A percentile compares a stretch with the other conserved stretches of the same genome.
Evolutionary conservation across 129 eudicot species (phyloP).

Genomic region (Flaveria bidentis): DNA sequence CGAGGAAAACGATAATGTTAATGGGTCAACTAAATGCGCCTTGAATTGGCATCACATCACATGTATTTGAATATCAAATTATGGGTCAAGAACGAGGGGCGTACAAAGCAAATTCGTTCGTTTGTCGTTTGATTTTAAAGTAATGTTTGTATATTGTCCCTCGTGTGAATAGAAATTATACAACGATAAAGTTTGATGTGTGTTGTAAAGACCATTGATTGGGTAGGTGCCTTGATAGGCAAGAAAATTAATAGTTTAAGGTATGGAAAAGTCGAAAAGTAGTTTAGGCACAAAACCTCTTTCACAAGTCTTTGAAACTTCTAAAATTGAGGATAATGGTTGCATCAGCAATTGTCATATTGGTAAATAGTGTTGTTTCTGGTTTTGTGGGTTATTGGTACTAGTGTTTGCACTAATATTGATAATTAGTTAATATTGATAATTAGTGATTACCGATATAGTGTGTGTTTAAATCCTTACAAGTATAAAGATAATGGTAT

Average conservation of each 20-base stretch:
- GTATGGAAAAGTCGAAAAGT: not conserved
- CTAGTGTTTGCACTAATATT: no score
- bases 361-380: no score
- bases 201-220: conserved; percentile 17
- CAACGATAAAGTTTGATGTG: conserved; percentile 18
- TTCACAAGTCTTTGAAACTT: no score
- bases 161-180: conserved; percentile 17
- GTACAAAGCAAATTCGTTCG: conserved; percentile 6
- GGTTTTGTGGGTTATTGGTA: no score
- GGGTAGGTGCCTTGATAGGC: not conserved
- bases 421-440: no score
- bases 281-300: not conserved
- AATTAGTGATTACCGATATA: no score
- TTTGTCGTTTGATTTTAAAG: not conserved
- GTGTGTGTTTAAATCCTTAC: no score
- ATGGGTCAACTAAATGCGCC: conserved; percentile 33
- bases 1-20: not conserved
- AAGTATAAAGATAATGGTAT: no score
- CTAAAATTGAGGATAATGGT: no score
- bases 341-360: no score
- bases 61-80: not conserved
- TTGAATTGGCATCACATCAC: conserved; percentile 12
- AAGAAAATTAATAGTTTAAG: not conserved
- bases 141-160: not conserved
- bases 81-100: conserved; percentile 37